phyloP scores from a whole-genome alignment of 2,329 filamentous ascomycete genomes.

The Trichoderma lentiforme region DNA sequence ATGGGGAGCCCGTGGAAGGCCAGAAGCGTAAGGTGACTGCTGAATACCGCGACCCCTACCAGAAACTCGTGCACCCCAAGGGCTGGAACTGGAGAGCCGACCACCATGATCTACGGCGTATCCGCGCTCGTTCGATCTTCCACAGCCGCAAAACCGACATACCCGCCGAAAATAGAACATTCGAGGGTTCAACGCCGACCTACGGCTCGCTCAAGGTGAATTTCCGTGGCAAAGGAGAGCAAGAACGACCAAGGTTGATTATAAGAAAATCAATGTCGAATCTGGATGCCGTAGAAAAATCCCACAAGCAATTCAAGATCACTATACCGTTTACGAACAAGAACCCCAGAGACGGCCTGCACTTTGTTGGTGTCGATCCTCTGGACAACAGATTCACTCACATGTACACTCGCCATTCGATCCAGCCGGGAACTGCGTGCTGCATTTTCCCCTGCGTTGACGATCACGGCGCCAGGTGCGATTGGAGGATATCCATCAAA shows the following conservation, averaged over 20 bases:
- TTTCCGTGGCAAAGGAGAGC: constrained; percentile 39
- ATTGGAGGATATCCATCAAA: constrained; percentile 85
- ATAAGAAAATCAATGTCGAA: constrained; percentile 42
- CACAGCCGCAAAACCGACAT: constrained; percentile 52
- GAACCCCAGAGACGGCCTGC: constrained; percentile 78
- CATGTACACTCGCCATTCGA: constrained; percentile 80
- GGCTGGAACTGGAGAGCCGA: constrained; percentile 63
- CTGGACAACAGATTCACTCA: constrained; percentile 84
- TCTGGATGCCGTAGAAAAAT: constrained; percentile 34
- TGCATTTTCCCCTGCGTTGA: constrained; percentile 94
- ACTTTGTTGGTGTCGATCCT: constrained; percentile 83
- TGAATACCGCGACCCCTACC: constrained; percentile 63
- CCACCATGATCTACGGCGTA: constrained; percentile 72
- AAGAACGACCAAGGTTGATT: constrained; percentile 41
- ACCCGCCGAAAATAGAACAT: constrained; percentile 53
- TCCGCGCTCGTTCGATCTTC: constrained; percentile 57
- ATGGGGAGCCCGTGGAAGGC: constrained; percentile 36
- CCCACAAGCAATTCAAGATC: constrained; percentile 47
- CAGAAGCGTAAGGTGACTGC: constrained; percentile 40
- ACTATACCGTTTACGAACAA: constrained; percentile 74
- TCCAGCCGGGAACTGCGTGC: constrained; percentile 73
- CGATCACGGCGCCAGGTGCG: constrained; percentile 73
- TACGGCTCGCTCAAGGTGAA: constrained; percentile 51
- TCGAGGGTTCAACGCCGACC: constrained; percentile 53
- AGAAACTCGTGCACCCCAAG: constrained; percentile 57